These are phyloP conservation scores for Sugiyamaella marilandica DNA, from an alignment of 805 yeast genomes.

Conservation along the genomic window DNA sequence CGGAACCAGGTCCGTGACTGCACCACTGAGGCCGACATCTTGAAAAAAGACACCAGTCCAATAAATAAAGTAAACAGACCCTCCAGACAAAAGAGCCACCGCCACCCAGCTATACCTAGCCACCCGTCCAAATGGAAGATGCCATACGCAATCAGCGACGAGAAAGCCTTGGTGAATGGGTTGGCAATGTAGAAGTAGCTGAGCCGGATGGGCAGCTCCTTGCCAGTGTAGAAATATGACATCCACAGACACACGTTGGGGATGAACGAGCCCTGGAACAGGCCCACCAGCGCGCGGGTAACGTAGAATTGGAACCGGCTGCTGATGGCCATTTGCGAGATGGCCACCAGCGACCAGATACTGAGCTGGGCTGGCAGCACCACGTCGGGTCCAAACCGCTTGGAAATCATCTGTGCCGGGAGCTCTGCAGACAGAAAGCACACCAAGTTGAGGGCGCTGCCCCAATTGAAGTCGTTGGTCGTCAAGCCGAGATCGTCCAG, in stretches of 20 bases:
- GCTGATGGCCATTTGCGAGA: conserved; percentile 44
- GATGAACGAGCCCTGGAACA: conserved; percentile 60
- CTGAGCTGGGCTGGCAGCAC: conserved; percentile 58
- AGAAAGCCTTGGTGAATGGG: conserved; percentile 40
- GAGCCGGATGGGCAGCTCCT: conserved; percentile 51
- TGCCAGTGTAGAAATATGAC: conserved; percentile 56
- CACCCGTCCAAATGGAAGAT: conserved; percentile 46
- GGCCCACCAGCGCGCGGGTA: conserved; percentile 50
- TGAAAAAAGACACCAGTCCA: conserved; percentile 42
- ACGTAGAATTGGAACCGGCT: conserved; percentile 41
- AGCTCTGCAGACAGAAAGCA: conserved; percentile 54
- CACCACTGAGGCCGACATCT: conserved; percentile 50
- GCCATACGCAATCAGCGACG: conserved; percentile 47
- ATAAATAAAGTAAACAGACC: conserved; percentile 49
- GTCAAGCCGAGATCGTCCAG: conserved; percentile 46
- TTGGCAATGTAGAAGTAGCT: conserved; percentile 54
- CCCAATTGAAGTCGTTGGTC: conserved; percentile 54
- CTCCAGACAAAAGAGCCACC: conserved; percentile 58
- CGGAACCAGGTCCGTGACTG: conserved; percentile 44
- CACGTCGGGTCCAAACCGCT: conserved; percentile 55
- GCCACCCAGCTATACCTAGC: conserved; percentile 48
- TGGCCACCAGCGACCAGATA: conserved; percentile 52
- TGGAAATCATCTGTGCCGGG: conserved; percentile 64
- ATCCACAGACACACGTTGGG: conserved; percentile 57
- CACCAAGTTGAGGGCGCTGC: conserved; percentile 49